Conservation (phyloP, 768 basidiomycete species). For the Boletus fagicola region DNA sequence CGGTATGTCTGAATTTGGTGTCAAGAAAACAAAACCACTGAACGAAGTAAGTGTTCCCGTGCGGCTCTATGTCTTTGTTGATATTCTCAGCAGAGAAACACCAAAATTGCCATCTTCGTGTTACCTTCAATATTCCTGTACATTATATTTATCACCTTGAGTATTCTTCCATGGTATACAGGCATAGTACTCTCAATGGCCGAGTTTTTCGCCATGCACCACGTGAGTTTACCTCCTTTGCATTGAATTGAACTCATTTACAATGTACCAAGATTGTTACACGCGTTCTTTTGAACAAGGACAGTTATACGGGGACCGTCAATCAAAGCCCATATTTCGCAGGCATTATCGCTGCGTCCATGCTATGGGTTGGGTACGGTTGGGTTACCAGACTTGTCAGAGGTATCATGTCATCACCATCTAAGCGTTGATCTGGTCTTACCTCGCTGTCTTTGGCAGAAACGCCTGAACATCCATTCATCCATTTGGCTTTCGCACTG, state of each 20-base stretch:
- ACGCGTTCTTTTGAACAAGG: constrained; percentile 79
- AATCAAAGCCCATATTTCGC: constrained; percentile 90
- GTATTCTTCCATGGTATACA: constrained; percentile 86
- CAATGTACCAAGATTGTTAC: constrained; percentile 63
- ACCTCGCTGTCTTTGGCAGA: constrained; percentile 41
- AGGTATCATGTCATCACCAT: constrained; percentile 43
- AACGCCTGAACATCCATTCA: constrained; percentile 70
- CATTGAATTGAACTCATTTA: constrained; percentile 5
- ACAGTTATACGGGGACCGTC: constrained; percentile 79
- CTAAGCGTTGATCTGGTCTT: neutral
- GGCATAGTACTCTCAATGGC: constrained; percentile 79
- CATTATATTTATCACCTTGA: constrained; percentile 80
- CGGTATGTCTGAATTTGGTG: constrained; percentile 74
- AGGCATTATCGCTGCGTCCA: constrained; percentile 80
- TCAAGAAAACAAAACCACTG: constrained; percentile 62
- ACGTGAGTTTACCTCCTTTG: constrained; percentile 52
- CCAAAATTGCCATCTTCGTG: constrained; percentile 73
- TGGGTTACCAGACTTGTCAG: constrained; percentile 78
- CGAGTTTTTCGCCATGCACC: constrained; percentile 91
- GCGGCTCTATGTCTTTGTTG: neutral
- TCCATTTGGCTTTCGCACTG: constrained; percentile 76
- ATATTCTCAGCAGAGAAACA: constrained; percentile 58
- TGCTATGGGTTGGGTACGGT: constrained; percentile 82
- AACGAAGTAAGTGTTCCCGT: constrained; percentile 56
- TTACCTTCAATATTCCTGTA: constrained; percentile 79